A percentile compares a stretch with the other conserved stretches of the same genome.
These are phyloP conservation scores for Cladorrhinum sp. DNA, from an alignment of 2,329 filamentous ascomycete species.

Conservation along the genomic window DNA sequence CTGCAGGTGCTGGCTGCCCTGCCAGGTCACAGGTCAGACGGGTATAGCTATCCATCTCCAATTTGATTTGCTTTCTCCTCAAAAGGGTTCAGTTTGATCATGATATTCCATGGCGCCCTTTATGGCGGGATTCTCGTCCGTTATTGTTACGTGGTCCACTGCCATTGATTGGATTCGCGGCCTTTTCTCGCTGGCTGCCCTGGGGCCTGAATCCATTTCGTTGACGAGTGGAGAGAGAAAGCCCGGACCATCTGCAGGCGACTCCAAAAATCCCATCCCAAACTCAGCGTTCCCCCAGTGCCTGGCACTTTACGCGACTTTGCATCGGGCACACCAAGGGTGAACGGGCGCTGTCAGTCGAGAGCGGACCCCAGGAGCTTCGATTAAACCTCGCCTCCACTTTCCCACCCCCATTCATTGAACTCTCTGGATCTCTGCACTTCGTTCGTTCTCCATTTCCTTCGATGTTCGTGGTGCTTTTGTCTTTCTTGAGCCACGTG, in stretches of 20 bases:
- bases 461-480: not conserved
- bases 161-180: not conserved
- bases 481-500: not conserved
- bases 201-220: not conserved
- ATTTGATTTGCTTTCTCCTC: not conserved
- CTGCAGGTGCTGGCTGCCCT: not conserved
- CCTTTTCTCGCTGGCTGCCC: not conserved
- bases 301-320: slow-evolving; percentile 12
- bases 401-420: slow-evolving; percentile 1
- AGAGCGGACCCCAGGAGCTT: slow-evolving; percentile 8
- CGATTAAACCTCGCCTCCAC: slow-evolving; percentile 13
- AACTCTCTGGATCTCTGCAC: not conserved
- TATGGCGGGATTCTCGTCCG: not conserved
- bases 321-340: slow-evolving; percentile 9
- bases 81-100: no score
- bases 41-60: not conserved
- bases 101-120: not conserved
- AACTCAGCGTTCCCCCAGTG: slow-evolving; percentile 2
- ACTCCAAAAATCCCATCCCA: not conserved
- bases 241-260: slow-evolving; percentile 3
- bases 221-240: slow-evolving; percentile 3
- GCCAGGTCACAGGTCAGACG: slow-evolving; percentile 4
- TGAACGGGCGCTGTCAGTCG: not conserved
- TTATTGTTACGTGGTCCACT: not conserved
- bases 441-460: slow-evolving; percentile 2